phyloP scores from a whole-genome alignment of 306 rosid genomes.

The Cucumis sativus region DNA sequence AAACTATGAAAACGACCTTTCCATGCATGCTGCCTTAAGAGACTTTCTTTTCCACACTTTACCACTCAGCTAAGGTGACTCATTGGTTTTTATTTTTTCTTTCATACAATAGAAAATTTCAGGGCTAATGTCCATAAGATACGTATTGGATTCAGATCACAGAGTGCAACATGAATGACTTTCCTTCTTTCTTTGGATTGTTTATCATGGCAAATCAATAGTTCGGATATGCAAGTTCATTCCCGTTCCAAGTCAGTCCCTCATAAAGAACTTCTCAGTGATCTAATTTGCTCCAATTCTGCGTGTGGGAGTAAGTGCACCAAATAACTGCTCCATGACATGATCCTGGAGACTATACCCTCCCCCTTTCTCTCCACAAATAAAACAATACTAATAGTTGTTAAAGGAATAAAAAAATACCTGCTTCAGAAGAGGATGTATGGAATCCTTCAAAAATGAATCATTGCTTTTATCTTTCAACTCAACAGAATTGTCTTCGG shows the following conservation, averaged over 20 bases:
- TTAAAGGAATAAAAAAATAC: slow-evolving; percentile 16
- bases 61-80: not conserved
- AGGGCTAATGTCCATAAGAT: not conserved
- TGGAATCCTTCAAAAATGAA: slow-evolving; percentile 41
- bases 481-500: slow-evolving; percentile 42
- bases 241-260: not conserved
- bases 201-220: not conserved
- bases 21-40: not conserved
- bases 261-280: not conserved
- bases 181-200: not conserved
- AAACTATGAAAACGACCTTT: not conserved
- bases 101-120: not conserved
- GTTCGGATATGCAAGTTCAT: not conserved
- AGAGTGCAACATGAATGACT: not conserved
- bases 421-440: slow-evolving; percentile 70
- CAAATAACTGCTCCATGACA: not conserved
- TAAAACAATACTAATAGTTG: not conserved
- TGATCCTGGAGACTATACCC: not conserved
- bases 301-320: not conserved
- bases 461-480: slow-evolving; percentile 41
- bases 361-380: not conserved
- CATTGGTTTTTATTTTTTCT: not conserved
- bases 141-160: not conserved
- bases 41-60: not conserved
- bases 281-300: not conserved